These are phyloP conservation scores for Jimgerdemannia lactiflua DNA, from an alignment of 192 early-diverging fungal genomes.

Conservation along the genomic window DNA sequence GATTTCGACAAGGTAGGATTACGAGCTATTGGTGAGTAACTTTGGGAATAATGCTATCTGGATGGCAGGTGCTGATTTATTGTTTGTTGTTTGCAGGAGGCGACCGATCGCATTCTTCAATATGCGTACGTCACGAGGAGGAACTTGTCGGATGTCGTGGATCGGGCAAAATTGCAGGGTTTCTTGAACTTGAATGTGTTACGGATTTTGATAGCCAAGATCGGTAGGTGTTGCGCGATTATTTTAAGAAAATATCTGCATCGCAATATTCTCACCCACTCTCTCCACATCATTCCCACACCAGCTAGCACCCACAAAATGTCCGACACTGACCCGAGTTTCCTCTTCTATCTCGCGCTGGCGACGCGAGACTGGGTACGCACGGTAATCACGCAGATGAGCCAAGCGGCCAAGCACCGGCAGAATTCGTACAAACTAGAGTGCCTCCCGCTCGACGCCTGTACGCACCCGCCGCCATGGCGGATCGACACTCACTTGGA, in stretches of 20 bases:
- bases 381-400: conserved; percentile 61
- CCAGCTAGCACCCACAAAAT: conserved; percentile 33
- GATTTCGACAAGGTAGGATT: too few relatives aligned
- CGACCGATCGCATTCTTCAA: conserved; percentile 30
- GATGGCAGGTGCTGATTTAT: neutral
- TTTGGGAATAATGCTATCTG: too few relatives aligned
- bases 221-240: conserved; percentile 27
- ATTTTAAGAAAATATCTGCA: too few relatives aligned
- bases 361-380: conserved; percentile 68
- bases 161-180: conserved; percentile 41
- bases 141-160: conserved; percentile 20
- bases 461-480: conserved; percentile 58
- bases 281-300: too few relatives aligned
- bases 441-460: conserved; percentile 48
- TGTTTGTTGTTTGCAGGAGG: conserved; percentile 13
- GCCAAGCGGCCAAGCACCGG: conserved; percentile 69
- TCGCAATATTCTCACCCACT: too few relatives aligned
- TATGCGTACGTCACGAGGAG: conserved; percentile 17
- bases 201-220: conserved; percentile 27
- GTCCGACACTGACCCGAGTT: conserved; percentile 52
- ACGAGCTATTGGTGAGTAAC: too few relatives aligned
- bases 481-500: conserved; percentile 64
- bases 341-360: conserved; percentile 58
- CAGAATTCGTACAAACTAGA: conserved; percentile 55
- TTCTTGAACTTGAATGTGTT: conserved; percentile 42